Base-by-base conservation (phyloP, 164 flowering plant species). In the Santalum album region DNA sequence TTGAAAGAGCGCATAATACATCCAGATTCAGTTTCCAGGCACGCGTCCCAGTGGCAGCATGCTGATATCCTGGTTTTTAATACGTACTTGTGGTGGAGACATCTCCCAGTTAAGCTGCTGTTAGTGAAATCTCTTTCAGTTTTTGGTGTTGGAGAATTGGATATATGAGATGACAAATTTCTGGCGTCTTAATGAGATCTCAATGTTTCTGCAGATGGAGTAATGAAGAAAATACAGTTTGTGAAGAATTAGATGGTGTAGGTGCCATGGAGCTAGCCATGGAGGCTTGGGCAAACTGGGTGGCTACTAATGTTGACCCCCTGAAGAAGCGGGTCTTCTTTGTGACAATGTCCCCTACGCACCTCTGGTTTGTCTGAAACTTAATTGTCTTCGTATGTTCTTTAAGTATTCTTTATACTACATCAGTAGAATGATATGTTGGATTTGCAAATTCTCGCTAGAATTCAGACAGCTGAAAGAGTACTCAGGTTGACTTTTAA, bases 51-150 rank as follows among this genome's bases (percentile, higher is more conserved):
- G 53, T 94, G 97, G 99, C 75, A 76, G 61, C 70, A 81, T 44
- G 99, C 94, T 45, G 99, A 94, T 62, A 83, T 94, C 29, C 68
- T 94, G 36, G 72, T 94, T 39, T 94, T 94, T 66, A 94, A 90
- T 57, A 69, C 95, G 15, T 94, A 90, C 72, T 59, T 94, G 54
- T 94, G 99, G 99, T 94, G 99, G 97, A 79, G 96, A 68, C 95
- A 84, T 58, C 94, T 89, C 58, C 88, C 90, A 7, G 78, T 92
- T n/a, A 92, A 88, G 78, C 63, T 92, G 32, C 58, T 72, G 98
- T 91, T 49, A 79, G 90, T 78, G 24, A 42, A 2, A 43, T 42
- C 16, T 39, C 34, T 52, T 32, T 29, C 27, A 2, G 15, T 32
- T 21, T 55, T 22, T 58, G 42, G 50, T 26, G 5, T n/a, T 26